Evolutionary conservation across 2,329 filamentous ascomycete species (phyloP).

Genomic region (Aspergillus persii): DNA sequence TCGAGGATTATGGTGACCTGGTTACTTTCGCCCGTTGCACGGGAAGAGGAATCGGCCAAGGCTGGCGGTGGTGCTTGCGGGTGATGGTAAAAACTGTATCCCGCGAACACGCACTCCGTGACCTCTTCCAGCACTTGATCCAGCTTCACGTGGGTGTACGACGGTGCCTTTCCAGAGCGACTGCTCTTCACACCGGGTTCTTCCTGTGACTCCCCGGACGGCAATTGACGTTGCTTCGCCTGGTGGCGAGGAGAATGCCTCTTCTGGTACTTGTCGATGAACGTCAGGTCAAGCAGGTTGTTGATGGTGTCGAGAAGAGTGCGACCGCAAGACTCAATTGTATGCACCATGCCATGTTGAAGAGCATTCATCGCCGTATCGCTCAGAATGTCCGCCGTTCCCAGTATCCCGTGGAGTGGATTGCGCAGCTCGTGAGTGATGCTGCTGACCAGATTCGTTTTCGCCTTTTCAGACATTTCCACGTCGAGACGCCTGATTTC

Average conservation of each 20-base stretch:
- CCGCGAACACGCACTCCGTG: slow-evolving; percentile 19
- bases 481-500: slow-evolving; percentile 32
- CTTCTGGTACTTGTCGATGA: slow-evolving; percentile 24
- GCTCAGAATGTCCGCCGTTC: slow-evolving; percentile 31
- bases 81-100: slow-evolving; percentile 6
- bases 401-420: slow-evolving; percentile 38
- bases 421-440: slow-evolving; percentile 38
- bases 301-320: slow-evolving; percentile 45
- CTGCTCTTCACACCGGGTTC: neutral
- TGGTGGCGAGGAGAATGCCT: neutral
- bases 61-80: neutral
- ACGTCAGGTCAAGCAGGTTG: slow-evolving; percentile 33
- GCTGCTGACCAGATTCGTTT: slow-evolving; percentile 32
- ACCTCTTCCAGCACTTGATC: slow-evolving; percentile 17
- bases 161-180: neutral
- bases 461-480: slow-evolving; percentile 30
- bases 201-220: neutral
- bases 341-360: slow-evolving; percentile 32
- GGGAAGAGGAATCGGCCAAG: slow-evolving; percentile 1
- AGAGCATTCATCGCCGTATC: slow-evolving; percentile 28
- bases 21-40: neutral
- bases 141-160: slow-evolving; percentile 11
- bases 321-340: slow-evolving; percentile 40
- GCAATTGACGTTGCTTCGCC: neutral
- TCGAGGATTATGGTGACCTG: slow-evolving; percentile 34